A percentile compares a stretch with the other conserved stretches of the same genome.
Evolutionary conservation across 2,329 filamentous ascomycete genomes (phyloP).

Genomic region (Penicillium sp.): DNA sequence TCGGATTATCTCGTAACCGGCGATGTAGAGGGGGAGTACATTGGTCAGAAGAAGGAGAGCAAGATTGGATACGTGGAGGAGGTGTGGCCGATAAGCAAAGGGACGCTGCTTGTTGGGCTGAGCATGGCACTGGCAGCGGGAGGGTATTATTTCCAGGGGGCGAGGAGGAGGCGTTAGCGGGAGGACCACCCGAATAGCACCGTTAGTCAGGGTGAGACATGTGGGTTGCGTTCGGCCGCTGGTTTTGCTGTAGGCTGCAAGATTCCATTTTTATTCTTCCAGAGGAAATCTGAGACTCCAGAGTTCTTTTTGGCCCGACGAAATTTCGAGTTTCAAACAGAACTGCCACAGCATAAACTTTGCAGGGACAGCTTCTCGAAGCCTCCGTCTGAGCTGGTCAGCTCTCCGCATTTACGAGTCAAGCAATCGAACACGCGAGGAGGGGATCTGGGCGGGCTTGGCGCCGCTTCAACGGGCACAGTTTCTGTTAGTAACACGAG

Average conservation of each 20-base stretch:
- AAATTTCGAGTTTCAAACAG: neutral
- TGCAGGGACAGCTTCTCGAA: neutral
- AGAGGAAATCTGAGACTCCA: neutral
- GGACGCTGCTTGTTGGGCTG: conserved; percentile 68
- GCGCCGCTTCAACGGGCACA: neutral
- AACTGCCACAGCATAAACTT: too few species aligned
- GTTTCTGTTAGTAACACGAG: neutral
- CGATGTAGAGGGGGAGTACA: conserved; percentile 23
- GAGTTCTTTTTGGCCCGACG: neutral
- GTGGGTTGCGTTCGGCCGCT: neutral
- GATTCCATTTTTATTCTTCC: neutral
- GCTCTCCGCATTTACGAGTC: neutral
- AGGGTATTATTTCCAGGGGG: conserved; percentile 16
- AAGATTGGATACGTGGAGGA: conserved; percentile 42
- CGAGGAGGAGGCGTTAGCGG: neutral
- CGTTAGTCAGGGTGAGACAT: neutral
- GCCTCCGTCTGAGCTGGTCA: too few species aligned
- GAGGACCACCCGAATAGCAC: neutral
- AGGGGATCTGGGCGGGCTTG: neutral
- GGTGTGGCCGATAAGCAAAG: conserved; percentile 39
- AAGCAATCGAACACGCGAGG: too few species aligned
- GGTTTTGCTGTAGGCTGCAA: neutral
- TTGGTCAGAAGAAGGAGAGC: conserved; percentile 32
- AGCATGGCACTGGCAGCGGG: conserved; percentile 65
- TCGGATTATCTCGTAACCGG: conserved; percentile 36